Conservation (phyloP, 495 filamentous ascomycete genomes). For the Penicillium soppii region DNA sequence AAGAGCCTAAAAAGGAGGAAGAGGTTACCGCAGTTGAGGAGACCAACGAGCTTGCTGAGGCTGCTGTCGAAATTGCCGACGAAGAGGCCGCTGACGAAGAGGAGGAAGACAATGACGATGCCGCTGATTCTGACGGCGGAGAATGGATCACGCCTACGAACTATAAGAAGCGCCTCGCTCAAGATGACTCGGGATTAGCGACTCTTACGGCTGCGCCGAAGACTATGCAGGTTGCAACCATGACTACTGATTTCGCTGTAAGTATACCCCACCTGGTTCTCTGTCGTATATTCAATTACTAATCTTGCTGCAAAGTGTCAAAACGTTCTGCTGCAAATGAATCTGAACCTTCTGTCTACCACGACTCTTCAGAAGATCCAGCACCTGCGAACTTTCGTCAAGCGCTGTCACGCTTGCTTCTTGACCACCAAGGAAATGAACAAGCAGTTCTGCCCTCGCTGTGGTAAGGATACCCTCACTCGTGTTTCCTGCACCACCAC, state of each 20-base stretch:
- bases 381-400: constrained; percentile 78
- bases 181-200: constrained; percentile 53
- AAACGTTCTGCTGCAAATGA: constrained; percentile 91
- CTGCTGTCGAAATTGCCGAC: constrained; percentile 1
- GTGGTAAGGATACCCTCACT: constrained; percentile 83
- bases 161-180: constrained; percentile 76
- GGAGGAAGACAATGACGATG: constrained; percentile 41
- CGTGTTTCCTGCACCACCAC: constrained; percentile 85
- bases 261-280: constrained; percentile 8
- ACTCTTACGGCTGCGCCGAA: constrained; percentile 52
- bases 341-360: constrained; percentile 84
- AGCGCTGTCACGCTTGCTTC: constrained; percentile 96
- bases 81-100: constrained; percentile 34
- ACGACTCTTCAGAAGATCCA: constrained; percentile 68
- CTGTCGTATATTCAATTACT: constrained; percentile 1
- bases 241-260: constrained; percentile 94
- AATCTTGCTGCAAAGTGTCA: constrained; percentile 51
- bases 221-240: constrained; percentile 75
- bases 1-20: constrained; percentile 14
- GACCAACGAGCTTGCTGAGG: constrained; percentile 1
- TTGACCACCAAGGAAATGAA: constrained; percentile 76
- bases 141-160: constrained; percentile 97
- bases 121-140: constrained; percentile 62
- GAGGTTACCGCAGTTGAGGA: constrained; percentile 12
- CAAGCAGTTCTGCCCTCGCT: constrained; percentile 92